Evolutionary conservation across 139 green algal genomes (phyloP).

Genomic region (Picochlorum sp.): DNA sequence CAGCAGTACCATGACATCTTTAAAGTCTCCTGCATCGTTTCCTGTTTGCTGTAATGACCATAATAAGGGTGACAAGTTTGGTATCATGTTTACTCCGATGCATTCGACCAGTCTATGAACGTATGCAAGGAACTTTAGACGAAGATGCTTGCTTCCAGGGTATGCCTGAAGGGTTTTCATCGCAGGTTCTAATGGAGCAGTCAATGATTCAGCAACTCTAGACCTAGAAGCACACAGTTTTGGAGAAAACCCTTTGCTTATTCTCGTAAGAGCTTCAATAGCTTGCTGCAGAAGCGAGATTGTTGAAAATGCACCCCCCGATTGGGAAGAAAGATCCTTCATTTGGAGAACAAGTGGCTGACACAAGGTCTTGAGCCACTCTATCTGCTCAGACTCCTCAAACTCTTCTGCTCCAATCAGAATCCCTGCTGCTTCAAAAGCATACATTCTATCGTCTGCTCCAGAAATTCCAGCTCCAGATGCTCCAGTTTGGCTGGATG

Average conservation of each 20-base stretch:
- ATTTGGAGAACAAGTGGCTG: slow-evolving; percentile 53
- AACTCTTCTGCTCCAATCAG: slow-evolving; percentile 72
- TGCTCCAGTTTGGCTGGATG: background rate
- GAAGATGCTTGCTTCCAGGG: slow-evolving; percentile 44
- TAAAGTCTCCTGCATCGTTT: slow-evolving; percentile 34
- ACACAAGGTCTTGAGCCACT: slow-evolving; percentile 35
- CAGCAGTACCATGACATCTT: slow-evolving; percentile 53
- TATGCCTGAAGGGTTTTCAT: slow-evolving; percentile 30
- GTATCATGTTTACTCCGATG: slow-evolving; percentile 42
- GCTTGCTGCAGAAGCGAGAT: slow-evolving; percentile 40
- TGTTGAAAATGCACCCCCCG: background rate
- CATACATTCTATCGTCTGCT: slow-evolving; percentile 71
- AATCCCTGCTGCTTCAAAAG: slow-evolving; percentile 75
- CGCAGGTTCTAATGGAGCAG: background rate
- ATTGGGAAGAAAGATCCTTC: slow-evolving; percentile 4
- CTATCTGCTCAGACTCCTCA: slow-evolving; percentile 42
- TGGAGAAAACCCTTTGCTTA: slow-evolving; percentile 69
- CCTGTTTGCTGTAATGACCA: slow-evolving; percentile 38
- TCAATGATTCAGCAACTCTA: slow-evolving; percentile 37
- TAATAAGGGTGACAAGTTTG: slow-evolving; percentile 41
- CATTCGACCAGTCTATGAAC: slow-evolving; percentile 81
- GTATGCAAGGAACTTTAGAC: slow-evolving; percentile 58
- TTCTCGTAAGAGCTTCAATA: slow-evolving; percentile 54
- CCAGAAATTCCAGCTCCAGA: background rate
- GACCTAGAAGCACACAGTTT: slow-evolving; percentile 39